These are phyloP conservation scores for Flaveria robusta DNA, from an alignment of 129 eudicot species.

Conservation along the genomic window DNA sequence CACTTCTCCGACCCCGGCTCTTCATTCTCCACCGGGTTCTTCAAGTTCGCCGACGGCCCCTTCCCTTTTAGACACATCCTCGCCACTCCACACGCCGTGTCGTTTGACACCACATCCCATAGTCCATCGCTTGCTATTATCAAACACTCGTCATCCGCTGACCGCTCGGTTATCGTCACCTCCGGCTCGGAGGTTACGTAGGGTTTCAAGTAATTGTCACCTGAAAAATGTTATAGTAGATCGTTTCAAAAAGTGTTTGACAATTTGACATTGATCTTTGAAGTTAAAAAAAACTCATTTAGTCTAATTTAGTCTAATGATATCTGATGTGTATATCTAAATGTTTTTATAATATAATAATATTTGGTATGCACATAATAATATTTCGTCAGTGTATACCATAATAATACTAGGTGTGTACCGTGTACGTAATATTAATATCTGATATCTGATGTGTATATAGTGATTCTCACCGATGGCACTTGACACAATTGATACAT, in stretches of 20 bases:
- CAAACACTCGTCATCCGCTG: conserved; percentile 66
- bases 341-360: too few species aligned
- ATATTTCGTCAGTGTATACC: too few species aligned
- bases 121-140: conserved; percentile 83
- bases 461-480: too few species aligned
- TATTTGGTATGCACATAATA: too few species aligned
- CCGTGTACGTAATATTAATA: too few species aligned
- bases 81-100: conserved; percentile 76
- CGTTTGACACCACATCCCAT: conserved; percentile 92
- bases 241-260: not conserved
- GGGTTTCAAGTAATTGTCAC: conserved; percentile 80
- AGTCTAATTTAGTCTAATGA: too few species aligned
- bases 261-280: not conserved
- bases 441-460: too few species aligned
- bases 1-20: conserved; percentile 32
- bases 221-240: conserved; percentile 32
- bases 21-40: not conserved
- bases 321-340: too few species aligned
- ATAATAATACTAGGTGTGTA: too few species aligned
- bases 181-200: conserved; percentile 77
- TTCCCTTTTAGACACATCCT: conserved; percentile 75
- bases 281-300: too few species aligned
- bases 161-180: conserved; percentile 69
- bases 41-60: conserved; percentile 26
- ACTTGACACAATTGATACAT: too few species aligned